Evolutionary conservation across 2,329 filamentous ascomycete species (phyloP), one percentile per base, ranked within the genome.

Genomic region (Peltaster fructicola): DNA sequence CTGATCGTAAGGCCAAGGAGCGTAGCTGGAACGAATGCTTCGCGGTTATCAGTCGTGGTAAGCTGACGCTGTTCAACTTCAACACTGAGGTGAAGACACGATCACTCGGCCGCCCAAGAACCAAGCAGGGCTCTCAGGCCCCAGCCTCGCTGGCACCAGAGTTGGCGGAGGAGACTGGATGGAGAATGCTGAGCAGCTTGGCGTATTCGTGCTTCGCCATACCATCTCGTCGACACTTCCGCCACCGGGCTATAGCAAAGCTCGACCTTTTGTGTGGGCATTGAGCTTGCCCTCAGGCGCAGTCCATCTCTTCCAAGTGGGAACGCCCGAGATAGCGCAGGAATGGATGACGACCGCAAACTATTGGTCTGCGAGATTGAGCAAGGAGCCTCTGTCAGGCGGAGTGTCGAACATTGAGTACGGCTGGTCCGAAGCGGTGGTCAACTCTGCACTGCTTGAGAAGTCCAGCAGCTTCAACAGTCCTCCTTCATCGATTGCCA

Each of bases 81-180:
- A 75, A 72, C 22, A 65, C 71, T n/a, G 57, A 59, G 34, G 61
- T 54, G 33, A 70, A 68, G 34, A 58, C 50, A 43, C 41, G 38
- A 14, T 40, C 45, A 3, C 26, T 39, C 10, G 38, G 40, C 15
- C 36, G 41, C 63, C 25, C 51, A 54, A 43, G 26, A 22, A 28
- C 13, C 23, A 22, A 15, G 14, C 25, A 9, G 28, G 27, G 11
- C 36, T 41, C 17, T 44, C 41, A 16, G 43, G 45, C n/a, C 36
- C 45, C 6, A 45, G 42, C 25, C 47, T 53, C 17, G 56, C 58
- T 12, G 63, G 65, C 7, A 68, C 73, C 14, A 65, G 77, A 5
- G 88, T 95, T 2, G 88, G 88, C 36, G 88, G 88, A 32, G 88
- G 88, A 13, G 95, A 98, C 50, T 98, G 88, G 88, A 85, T 85